phyloP scores from a whole-genome alignment of 306 rosid species.

The Begonia masoniana region DNA sequence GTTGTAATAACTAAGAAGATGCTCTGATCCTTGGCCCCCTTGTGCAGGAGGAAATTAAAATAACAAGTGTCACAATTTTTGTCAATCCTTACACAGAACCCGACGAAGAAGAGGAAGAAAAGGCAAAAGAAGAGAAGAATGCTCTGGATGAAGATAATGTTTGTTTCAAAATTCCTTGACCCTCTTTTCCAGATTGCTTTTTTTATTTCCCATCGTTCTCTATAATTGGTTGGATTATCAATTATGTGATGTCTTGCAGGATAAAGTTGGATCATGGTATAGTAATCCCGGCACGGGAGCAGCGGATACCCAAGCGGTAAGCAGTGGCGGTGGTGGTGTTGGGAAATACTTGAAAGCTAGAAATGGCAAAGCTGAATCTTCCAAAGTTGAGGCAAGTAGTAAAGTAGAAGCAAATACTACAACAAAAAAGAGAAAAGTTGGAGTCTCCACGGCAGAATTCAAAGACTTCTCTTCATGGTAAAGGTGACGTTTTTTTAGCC shows the following conservation, averaged over 20 bases:
- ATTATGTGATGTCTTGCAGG: conserved; percentile 31
- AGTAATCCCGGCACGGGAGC: conserved; percentile 76
- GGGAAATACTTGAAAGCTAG: conserved; percentile 80
- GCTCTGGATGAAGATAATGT: conserved; percentile 77
- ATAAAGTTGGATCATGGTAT: conserved; percentile 80
- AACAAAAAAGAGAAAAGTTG: conserved; percentile 68
- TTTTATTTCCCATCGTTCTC: conserved; percentile 1
- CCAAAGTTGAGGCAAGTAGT: conserved; percentile 18
- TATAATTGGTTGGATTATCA: neutral
- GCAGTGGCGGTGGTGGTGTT: conserved; percentile 51
- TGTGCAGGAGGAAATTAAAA: conserved; percentile 89
- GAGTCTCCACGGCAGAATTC: conserved; percentile 34
- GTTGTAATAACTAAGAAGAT: no score
- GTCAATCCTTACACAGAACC: conserved; percentile 88
- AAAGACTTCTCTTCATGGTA: conserved; percentile 79
- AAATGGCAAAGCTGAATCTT: conserved; percentile 35
- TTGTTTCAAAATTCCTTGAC: conserved; percentile 19
- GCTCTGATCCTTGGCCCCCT: neutral
- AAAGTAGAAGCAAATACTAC: conserved; percentile 14
- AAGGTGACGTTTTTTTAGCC: neutral
- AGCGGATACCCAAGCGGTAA: conserved; percentile 33
- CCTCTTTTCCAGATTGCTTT: conserved; percentile 1
- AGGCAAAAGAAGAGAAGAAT: conserved; percentile 41
- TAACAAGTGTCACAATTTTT: conserved; percentile 55
- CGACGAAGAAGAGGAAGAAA: conserved; percentile 71